A percentile compares a stretch with the other conserved stretches of the same genome.
These are phyloP conservation scores for Aegilops bicornis DNA, from an alignment of 176 grass and related monocot genomes.

Conservation along the genomic window DNA sequence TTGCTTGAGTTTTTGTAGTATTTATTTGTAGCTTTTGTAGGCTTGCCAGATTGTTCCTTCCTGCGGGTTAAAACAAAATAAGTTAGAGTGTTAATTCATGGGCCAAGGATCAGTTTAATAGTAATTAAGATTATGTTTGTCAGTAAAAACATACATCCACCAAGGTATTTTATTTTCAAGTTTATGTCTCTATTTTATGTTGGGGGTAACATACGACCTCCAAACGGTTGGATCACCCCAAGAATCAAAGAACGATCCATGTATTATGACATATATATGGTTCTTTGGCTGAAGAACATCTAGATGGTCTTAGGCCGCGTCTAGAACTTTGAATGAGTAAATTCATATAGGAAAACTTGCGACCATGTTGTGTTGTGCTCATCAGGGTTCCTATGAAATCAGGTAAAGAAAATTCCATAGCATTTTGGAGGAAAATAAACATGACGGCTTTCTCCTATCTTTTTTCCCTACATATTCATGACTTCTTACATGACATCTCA, in stretches of 20 bases:
- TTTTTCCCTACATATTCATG: too few species aligned
- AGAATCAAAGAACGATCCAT: neutral
- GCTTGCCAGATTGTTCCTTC: constrained; percentile 56
- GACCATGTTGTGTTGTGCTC: neutral
- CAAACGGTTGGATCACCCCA: neutral
- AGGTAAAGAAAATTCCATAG: neutral
- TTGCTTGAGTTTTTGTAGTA: neutral
- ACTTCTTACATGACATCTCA: neutral
- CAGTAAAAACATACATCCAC: neutral
- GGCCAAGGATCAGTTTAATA: neutral
- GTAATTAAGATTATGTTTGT: neutral
- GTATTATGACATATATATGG: neutral
- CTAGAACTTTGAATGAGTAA: neutral
- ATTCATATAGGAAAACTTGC: neutral
- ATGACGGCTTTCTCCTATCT: neutral
- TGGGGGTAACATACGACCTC: neutral
- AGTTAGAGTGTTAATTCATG: neutral
- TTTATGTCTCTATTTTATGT: neutral
- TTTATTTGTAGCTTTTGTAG: constrained; percentile 49
- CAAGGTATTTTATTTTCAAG: neutral
- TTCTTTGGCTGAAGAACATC: neutral
- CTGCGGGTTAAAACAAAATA: constrained; percentile 4
- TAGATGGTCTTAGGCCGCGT: neutral
- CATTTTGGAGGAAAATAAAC: neutral
- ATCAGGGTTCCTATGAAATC: neutral